phyloP scores from a whole-genome alignment of 2,329 filamentous ascomycete species.

The Fusarium succisae region DNA sequence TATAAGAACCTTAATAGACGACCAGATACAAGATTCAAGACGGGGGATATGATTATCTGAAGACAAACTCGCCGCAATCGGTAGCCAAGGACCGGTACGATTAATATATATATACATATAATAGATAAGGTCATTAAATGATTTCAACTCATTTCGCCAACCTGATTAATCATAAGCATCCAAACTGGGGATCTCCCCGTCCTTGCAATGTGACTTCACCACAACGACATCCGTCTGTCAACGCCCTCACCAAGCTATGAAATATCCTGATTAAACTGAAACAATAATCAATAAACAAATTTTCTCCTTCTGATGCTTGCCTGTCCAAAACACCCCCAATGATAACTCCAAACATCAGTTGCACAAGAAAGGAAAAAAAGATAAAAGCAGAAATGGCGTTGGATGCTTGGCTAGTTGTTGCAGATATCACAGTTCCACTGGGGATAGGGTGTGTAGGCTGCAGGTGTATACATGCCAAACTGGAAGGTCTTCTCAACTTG shows the following conservation, averaged over 20 bases:
- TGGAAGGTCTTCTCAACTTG: constrained; percentile 57
- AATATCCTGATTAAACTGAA: constrained; percentile 23
- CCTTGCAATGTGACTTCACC: constrained; percentile 16
- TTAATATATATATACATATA: constrained; percentile 35
- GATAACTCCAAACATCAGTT: constrained; percentile 22
- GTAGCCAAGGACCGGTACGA: constrained; percentile 24
- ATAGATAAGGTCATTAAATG: constrained; percentile 35
- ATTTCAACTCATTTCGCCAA: constrained; percentile 29
- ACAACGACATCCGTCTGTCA: constrained; percentile 22
- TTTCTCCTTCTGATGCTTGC: constrained; percentile 39
- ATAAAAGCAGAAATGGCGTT: constrained; percentile 56
- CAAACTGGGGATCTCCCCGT: constrained; percentile 19
- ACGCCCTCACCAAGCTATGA: constrained; percentile 33
- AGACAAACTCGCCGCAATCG: constrained; percentile 2
- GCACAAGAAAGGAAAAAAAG: background rate
- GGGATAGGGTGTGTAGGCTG: constrained; percentile 60
- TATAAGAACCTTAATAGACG: background rate
- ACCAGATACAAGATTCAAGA: background rate
- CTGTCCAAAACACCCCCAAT: constrained; percentile 23
- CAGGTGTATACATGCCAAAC: constrained; percentile 67
- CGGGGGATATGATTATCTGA: background rate
- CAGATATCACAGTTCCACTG: constrained; percentile 68
- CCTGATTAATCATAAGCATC: constrained; percentile 37
- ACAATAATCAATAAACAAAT: constrained; percentile 10
- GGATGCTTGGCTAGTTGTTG: constrained; percentile 59